Conservation (phyloP, 257 asterid genomes). For the Galeopsis tetrahit region DNA sequence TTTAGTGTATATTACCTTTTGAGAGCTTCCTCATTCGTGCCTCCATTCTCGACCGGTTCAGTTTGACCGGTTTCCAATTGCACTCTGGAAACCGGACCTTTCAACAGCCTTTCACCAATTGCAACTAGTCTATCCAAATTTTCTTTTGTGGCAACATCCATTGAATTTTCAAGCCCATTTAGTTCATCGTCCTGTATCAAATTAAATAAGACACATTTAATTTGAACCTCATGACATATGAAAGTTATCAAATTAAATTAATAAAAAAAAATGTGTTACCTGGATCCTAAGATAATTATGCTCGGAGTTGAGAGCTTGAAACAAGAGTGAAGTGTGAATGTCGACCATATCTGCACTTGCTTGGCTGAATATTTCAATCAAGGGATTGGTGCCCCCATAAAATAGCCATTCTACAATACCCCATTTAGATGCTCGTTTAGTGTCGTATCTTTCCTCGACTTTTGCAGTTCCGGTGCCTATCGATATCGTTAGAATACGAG, state of each 20-base stretch:
- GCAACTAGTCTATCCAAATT: slow-evolving; percentile 49
- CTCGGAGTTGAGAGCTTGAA: slow-evolving; percentile 47
- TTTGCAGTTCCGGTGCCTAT: slow-evolving; percentile 60
- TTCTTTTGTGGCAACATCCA: slow-evolving; percentile 53
- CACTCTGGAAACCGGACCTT: slow-evolving; percentile 46
- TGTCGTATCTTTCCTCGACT: slow-evolving; percentile 42
- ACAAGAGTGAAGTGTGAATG: slow-evolving; percentile 47
- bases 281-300: slow-evolving; percentile 60
- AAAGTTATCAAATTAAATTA: too few relatives aligned
- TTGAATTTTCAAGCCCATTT: slow-evolving; percentile 44
- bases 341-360: slow-evolving; percentile 67
- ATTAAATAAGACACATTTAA: not conserved
- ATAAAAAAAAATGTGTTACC: slow-evolving; percentile 35
- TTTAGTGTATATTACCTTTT: slow-evolving; percentile 36
- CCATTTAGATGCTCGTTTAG: slow-evolving; percentile 51
- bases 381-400: slow-evolving; percentile 46
- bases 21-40: slow-evolving; percentile 49
- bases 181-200: slow-evolving; percentile 52
- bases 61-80: slow-evolving; percentile 47
- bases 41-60: slow-evolving; percentile 47
- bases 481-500: slow-evolving; percentile 49
- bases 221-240: too few relatives aligned
- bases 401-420: slow-evolving; percentile 54
- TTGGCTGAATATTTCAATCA: slow-evolving; percentile 55
- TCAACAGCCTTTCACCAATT: slow-evolving; percentile 47